Base-by-base conservation (phyloP, 148 eudicot genomes). In the Talinum fruticosum region DNA sequence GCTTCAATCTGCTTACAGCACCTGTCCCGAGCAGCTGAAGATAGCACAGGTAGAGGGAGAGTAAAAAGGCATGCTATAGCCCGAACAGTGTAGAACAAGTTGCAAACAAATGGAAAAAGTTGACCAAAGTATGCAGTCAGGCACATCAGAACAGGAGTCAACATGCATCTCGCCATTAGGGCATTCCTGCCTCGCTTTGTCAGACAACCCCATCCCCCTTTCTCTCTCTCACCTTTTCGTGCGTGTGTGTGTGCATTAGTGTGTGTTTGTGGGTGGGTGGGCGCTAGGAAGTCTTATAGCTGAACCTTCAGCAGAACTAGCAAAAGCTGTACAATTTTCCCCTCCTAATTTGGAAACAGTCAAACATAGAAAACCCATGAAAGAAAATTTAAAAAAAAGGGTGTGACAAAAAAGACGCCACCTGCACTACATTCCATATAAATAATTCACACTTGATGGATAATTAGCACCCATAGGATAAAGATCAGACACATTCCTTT, bases 1-100 rank as follows among this genome's bases (percentile, higher is more conserved):
- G 98, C 99, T 87, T 93, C 89, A 78, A 96, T 96, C 84, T 91
- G 99, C 91, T 93, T 91, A 66, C 82, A 96, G 79, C 86, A 78
- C 85, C 84, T 91, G 78, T 93, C 98, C 38, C 93, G 89, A 54
- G 98, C 88, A 83, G 90, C 99, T 96, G 88, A 71, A 80, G 51
- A 79, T 32, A 28, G 32, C 47, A 51, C 69, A 72, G 36, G 19
- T 18, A 66, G 35, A 66, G 14, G 71, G 29, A 71, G 30, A 62
- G 37, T 19, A 74, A 37, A n/a, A n/a, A n/a, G n/a, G n/a, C 37
- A 72, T 24, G 30, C 5, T 51, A 38, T 38, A 76, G 47, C 71
- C 26, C 15, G 33, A 33, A 24, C 12, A 35, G 3, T 24, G 5
- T 28, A 62, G 35, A 29, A 71, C n/a, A 24, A 61, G n/a, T 24